Percentiles rank a stretch among this genome's conserved stretches.
phyloP scores from a whole-genome alignment of 192 early-diverging fungal genomes.

The Pecoramyces ruminantium region DNA sequence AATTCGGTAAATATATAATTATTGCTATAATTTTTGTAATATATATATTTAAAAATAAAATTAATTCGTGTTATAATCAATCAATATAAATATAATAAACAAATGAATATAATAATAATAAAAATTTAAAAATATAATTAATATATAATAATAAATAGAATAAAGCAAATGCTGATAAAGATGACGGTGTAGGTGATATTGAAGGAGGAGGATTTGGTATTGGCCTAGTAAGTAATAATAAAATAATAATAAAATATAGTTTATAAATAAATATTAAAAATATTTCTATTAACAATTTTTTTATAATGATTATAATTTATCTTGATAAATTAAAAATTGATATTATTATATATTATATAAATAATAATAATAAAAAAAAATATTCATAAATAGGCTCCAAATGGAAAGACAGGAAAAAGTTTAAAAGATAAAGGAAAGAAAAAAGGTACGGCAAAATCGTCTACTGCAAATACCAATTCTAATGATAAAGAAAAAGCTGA shows the following conservation, averaged over 20 bases:
- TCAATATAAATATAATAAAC: too few species aligned
- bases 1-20: not conserved
- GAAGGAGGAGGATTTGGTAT: constrained; percentile 37
- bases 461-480: not conserved
- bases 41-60: not conserved
- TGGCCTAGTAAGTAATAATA: constrained; percentile 24
- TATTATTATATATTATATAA: too few species aligned
- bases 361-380: constrained; percentile 8
- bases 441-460: not conserved
- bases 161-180: constrained; percentile 15
- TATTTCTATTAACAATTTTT: too few species aligned
- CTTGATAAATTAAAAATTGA: too few species aligned
- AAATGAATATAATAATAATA: too few species aligned
- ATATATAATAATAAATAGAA: not conserved
- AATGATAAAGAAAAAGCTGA: not conserved
- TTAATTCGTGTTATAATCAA: too few species aligned
- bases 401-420: not conserved
- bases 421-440: not conserved
- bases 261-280: constrained; percentile 7
- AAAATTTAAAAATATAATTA: too few species aligned
- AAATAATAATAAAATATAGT: constrained; percentile 11
- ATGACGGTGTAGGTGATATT: constrained; percentile 39
- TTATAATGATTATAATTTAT: too few species aligned
- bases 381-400: not conserved
- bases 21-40: not conserved